Base-by-base conservation (phyloP, 129 eudicot species). In the Kitagawia praeruptora region DNA sequence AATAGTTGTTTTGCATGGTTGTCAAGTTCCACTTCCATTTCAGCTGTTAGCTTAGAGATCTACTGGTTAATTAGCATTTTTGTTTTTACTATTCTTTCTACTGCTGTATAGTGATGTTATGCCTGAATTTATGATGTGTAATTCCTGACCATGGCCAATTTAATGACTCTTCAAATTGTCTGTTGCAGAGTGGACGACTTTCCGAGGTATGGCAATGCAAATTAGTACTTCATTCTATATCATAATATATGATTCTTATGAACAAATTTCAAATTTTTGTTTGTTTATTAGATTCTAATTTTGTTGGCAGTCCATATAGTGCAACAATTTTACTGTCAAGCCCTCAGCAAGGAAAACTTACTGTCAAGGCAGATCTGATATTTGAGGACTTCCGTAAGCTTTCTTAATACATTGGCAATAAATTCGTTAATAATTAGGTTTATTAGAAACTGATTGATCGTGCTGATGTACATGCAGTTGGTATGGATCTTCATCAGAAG, bases 141-240 rank as follows among this genome's bases (percentile, higher is more conserved):
- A 16, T 39, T 25, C 63, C 63, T 45, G 18, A 44, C 38, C 74
- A 69, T 85, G 71, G 76, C 49, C 4, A 41, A n/a, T 6, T n/a
- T 78, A 49, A 15, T 71, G 77, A 75, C 39, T 71, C 61, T 80
- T 74, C 79, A 79, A 82, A 76, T 66, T 78, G 70, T 78, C 84
- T 77, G 79, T 45, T 61, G 87, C 98, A 92, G 99, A 85, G 90
- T 96, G 91, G 98, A 90, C 58, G 97, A 96, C 73, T 92, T 96
- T 74, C 82, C 90, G 61, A 96, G 98, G 98, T 92, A 86, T 37
- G 79, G 69, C 74, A 70, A 78, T 28, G 53, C 51, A 46, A 34
- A 75, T 4, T 54, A 58, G 48, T 14, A 63, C 49, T 77, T 28
- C 28, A 31, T 80, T 63, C 56, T 48, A 44, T 72, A 25, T 27